Evolutionary conservation across 495 filamentous ascomycete genomes (phyloP).

Genomic region (Neurospora sp.): DNA sequence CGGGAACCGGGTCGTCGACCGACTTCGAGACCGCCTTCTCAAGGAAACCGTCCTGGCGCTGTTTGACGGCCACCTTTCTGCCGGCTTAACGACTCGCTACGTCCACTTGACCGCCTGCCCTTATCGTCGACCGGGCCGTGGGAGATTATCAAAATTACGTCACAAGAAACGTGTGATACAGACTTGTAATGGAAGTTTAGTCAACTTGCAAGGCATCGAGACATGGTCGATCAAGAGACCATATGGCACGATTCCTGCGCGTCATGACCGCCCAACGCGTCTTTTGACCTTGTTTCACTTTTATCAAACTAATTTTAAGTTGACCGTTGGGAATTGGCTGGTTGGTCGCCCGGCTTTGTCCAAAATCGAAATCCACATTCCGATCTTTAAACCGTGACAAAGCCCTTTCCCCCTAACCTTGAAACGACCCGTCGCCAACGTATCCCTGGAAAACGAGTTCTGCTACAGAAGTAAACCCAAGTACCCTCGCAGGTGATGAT

Average conservation of each 20-base stretch:
- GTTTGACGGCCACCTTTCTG: not conserved
- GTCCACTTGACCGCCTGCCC: not conserved
- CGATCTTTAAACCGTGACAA: not conserved
- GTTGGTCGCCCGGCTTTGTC: not conserved
- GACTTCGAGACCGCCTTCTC: conserved; percentile 4
- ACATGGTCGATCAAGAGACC: not conserved
- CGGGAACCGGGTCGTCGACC: not conserved
- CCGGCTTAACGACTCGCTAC: not conserved
- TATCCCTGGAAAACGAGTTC: not conserved
- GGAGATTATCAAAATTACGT: not conserved
- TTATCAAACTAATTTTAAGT: not conserved
- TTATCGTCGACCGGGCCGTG: not conserved
- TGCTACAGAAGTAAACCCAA: not conserved
- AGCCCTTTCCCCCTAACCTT: not conserved
- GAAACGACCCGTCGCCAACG: not conserved
- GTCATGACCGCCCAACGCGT: not conserved
- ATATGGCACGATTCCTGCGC: not conserved
- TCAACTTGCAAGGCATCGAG: not conserved
- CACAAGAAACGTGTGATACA: not conserved
- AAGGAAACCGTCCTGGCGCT: not conserved
- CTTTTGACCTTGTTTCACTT: not conserved
- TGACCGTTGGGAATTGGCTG: not conserved
- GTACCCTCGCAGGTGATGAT: not conserved
- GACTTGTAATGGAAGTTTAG: not conserved
- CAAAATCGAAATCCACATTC: not conserved